Base-by-base conservation (phyloP, 202 grass and related monocot species). In the Panicum hallii region DNA sequence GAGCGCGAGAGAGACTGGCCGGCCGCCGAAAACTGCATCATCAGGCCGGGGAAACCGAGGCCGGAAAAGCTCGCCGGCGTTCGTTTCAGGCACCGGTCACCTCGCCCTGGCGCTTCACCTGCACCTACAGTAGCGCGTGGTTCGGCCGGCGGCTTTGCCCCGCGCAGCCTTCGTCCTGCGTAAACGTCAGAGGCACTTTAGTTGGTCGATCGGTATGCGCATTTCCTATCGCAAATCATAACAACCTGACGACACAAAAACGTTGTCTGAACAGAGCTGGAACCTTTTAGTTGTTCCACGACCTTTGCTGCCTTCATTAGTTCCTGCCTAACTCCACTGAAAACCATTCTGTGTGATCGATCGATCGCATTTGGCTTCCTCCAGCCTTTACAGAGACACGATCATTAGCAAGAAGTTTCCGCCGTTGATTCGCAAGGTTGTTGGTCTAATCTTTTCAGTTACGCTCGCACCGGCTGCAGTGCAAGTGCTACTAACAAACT, bases 371-470 rank as follows among this genome's bases (percentile, higher is more conserved):
- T 10, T 40, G 15, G 44, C 2, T 54, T 43, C 58, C 12, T 48
- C 22, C 2, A 44, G 44, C 69, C 44, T 65, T 54, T 28, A 6
- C 69, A 22, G 3, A 9, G 36, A 79, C 54, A 28, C 19, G 23
- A 64, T 63, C 32, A 76, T 54, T 75, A 66, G 5, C 47, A 6
- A 16, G 61, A 45, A 34, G 48, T 44, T 45, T 65, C 34, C 7
- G 4, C 12, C 16, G 5, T 52, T 61, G 11, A 61, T 71, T 70
- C 28, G 52, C 13, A n/a, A 72, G 49, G 52, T 12, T 14, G n/a
- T 8, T 32, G 14, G 75, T 65, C 56, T 45, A 55, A 65, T 55
- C 46, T 73, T 73, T 80, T 80, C 68, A 11, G 76, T 86, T 79
- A 63, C 1, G 56, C 44, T 55, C 36, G 75, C 84, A 43, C 75